Conservation (phyloP, 1,284 basidiomycete species). For the Puccinia hordei region DNA sequence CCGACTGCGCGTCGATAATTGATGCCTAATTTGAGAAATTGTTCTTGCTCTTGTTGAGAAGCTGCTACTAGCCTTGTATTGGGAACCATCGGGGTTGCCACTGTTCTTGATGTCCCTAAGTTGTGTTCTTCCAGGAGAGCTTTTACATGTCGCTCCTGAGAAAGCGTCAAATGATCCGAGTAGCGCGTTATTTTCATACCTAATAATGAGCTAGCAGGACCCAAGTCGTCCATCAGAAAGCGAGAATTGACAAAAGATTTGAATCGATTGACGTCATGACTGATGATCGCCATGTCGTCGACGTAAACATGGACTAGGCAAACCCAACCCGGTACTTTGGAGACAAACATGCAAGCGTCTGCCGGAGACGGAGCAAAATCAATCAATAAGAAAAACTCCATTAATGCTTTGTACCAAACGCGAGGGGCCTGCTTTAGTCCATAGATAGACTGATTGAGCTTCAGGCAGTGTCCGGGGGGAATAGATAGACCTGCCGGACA, state of each 20-base stretch:
- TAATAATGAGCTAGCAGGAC: background rate
- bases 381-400: background rate
- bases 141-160: background rate
- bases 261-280: slow-evolving; percentile 4
- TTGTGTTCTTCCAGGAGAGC: background rate
- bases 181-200: background rate
- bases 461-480: background rate
- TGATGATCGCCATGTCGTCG: slow-evolving; percentile 15
- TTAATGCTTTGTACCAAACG: background rate
- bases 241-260: background rate
- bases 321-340: background rate
- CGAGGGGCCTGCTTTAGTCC: slow-evolving; percentile 8
- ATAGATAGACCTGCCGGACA: background rate
- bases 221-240: slow-evolving; percentile 6
- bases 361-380: background rate
- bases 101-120: too few species aligned
- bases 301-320: slow-evolving; percentile 9
- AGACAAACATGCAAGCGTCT: slow-evolving; percentile 8
- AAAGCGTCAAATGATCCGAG: background rate
- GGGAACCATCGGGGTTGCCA: background rate
- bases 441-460: background rate
- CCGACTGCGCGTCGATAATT: background rate
- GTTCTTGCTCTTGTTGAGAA: background rate
- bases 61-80: background rate
- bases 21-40: background rate